Conservation (phyloP, 345 rosid species). For the Erodium maritimum region DNA sequence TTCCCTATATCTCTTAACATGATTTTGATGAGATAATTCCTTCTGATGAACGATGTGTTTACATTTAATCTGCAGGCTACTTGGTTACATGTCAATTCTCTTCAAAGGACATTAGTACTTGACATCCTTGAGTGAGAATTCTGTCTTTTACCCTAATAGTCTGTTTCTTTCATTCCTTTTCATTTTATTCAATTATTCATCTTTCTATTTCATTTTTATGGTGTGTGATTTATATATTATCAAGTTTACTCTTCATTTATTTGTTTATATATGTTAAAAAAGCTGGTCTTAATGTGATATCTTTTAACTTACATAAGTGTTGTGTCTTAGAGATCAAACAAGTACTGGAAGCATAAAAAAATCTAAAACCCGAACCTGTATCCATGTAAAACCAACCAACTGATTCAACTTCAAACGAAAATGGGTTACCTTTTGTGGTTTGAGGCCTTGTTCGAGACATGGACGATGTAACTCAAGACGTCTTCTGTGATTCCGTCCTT, state of each 20-base stretch:
- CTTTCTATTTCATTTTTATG: background rate
- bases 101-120: slow-evolving; percentile 78
- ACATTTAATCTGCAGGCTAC: slow-evolving; percentile 46
- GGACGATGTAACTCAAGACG: too few relatives aligned
- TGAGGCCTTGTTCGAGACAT: too few relatives aligned
- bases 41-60: slow-evolving; percentile 8
- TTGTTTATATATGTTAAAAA: background rate
- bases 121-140: slow-evolving; percentile 86
- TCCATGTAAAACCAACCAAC: too few relatives aligned
- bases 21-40: background rate
- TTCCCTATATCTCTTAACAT: background rate
- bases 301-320: background rate
- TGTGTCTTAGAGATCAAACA: too few relatives aligned
- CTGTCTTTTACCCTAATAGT: slow-evolving; percentile 6
- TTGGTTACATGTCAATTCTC: slow-evolving; percentile 71
- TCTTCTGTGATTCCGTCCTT: too few relatives aligned
- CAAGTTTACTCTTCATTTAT: background rate
- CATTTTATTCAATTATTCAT: background rate
- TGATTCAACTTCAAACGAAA: too few relatives aligned
- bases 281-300: background rate
- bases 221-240: background rate
- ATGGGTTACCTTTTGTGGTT: too few relatives aligned
- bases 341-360: too few relatives aligned
- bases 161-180: background rate
- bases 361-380: too few relatives aligned